phyloP scores from a whole-genome alignment of 352 stramenopile species.

The Pythium inflatum region DNA sequence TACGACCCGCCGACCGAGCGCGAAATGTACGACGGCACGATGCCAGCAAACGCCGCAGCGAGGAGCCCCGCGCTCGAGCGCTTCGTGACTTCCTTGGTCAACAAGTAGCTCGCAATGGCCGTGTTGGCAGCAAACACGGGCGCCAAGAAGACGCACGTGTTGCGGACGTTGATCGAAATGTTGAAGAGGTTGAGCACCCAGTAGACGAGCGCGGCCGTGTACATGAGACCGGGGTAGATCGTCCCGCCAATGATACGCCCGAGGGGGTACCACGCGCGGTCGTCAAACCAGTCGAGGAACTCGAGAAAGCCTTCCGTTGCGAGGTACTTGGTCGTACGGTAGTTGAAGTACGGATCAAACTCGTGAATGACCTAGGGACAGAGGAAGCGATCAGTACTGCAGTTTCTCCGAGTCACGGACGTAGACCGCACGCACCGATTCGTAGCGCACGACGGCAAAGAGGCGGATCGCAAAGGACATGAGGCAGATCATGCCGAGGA shows the following conservation, averaged over 20 bases:
- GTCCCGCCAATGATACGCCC: slow-evolving; percentile 92
- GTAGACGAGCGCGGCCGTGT: slow-evolving; percentile 52
- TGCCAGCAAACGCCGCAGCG: slow-evolving; percentile 92
- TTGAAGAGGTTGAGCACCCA: slow-evolving; percentile 50
- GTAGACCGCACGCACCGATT: slow-evolving; percentile 84
- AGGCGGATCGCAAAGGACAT: slow-evolving; percentile 94
- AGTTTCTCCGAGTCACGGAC: too few relatives aligned
- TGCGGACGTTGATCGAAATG: slow-evolving; percentile 75
- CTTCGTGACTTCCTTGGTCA: slow-evolving; percentile 83
- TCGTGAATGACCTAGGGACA: slow-evolving; percentile 73
- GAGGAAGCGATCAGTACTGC: too few relatives aligned
- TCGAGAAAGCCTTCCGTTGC: slow-evolving; percentile 88
- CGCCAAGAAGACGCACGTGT: slow-evolving; percentile 92
- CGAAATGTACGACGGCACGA: slow-evolving; percentile 98
- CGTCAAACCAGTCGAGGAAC: slow-evolving; percentile 99
- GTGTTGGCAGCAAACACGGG: slow-evolving; percentile 88
- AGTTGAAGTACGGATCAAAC: slow-evolving; percentile 99
- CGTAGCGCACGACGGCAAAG: slow-evolving; percentile 93
- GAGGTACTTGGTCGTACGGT: slow-evolving; percentile 97
- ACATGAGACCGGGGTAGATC: slow-evolving; percentile 94
- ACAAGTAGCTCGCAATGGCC: slow-evolving; percentile 85
- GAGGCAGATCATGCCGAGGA: slow-evolving; percentile 92
- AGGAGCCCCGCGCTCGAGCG: slow-evolving; percentile 68
- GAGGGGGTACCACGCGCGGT: slow-evolving; percentile 94
- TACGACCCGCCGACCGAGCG: slow-evolving; percentile 97